A percentile compares a stretch with the other conserved stretches of the same genome.
These are phyloP conservation scores for Pleodorina starrii DNA, from an alignment of 139 green algal species.

Conservation along the genomic window DNA sequence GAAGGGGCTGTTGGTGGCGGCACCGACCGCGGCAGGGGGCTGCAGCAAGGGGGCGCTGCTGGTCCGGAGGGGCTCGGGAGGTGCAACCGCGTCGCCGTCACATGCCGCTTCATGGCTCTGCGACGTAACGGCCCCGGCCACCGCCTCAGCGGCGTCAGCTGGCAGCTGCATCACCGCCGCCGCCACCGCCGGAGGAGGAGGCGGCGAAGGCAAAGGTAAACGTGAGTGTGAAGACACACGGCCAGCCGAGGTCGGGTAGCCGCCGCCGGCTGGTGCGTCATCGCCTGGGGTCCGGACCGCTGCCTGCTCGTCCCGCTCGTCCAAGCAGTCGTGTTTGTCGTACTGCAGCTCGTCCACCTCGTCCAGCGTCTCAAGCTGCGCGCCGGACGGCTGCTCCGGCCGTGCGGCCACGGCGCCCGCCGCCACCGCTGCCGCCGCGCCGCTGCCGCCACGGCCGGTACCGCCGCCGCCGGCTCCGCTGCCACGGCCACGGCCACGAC, in stretches of 20 bases:
- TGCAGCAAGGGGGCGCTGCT: background rate
- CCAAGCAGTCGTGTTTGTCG: no score
- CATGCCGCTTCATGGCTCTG: no score
- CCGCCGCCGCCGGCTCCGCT: no score
- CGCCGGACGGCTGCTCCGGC: background rate
- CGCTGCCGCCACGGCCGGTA: background rate
- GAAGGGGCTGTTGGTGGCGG: background rate
- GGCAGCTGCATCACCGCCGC: background rate
- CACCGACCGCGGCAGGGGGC: background rate
- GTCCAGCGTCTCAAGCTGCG: constrained; percentile 3
- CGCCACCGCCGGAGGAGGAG: no score
- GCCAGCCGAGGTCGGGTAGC: background rate
- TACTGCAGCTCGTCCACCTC: background rate
- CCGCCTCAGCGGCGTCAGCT: no score
- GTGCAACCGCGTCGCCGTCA: no score
- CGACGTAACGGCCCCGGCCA: no score
- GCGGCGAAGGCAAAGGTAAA: no score
- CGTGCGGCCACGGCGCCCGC: background rate
- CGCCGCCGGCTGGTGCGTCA: background rate
- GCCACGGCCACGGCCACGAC: background rate
- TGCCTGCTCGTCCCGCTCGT: background rate
- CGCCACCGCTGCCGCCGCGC: background rate
- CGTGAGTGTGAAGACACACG: no score
- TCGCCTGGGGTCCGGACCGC: background rate
- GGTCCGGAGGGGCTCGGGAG: no score